Conservation (phyloP, 495 filamentous ascomycete genomes). For the Tuber magnatum region DNA sequence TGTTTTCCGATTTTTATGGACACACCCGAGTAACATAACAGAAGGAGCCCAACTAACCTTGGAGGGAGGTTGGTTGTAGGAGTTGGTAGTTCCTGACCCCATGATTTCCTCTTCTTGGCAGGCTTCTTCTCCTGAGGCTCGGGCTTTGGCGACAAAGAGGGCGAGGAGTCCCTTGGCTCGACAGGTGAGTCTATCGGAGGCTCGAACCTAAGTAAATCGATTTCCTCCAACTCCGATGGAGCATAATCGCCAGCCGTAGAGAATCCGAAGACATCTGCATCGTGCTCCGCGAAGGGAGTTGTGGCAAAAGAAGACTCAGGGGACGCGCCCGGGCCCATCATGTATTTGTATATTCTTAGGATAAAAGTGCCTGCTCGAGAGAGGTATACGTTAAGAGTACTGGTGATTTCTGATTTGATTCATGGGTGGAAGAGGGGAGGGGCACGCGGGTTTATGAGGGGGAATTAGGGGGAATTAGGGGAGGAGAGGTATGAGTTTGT, state of each 20-base stretch:
- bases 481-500: neutral
- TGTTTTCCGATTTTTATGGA: neutral
- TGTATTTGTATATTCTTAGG: neutral
- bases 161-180: neutral
- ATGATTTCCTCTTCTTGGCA: constrained; percentile 94
- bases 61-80: constrained; percentile 96
- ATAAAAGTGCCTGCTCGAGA: neutral
- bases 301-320: neutral
- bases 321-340: neutral
- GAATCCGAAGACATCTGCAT: neutral
- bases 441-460: neutral
- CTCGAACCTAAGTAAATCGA: constrained; percentile 1
- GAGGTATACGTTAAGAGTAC: neutral
- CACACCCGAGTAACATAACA: neutral
- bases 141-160: neutral
- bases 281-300: neutral
- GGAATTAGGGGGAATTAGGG: neutral
- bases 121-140: constrained; percentile 62
- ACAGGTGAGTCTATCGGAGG: neutral
- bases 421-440: neutral
- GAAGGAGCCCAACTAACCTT: constrained; percentile 53
- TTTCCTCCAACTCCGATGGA: neutral
- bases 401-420: neutral
- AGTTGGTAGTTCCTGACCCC: constrained; percentile 93
- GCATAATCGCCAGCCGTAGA: neutral